These are phyloP conservation scores for Lactarius pseudohatsudake DNA, from an alignment of 768 basidiomycete genomes.

Conservation along the genomic window DNA sequence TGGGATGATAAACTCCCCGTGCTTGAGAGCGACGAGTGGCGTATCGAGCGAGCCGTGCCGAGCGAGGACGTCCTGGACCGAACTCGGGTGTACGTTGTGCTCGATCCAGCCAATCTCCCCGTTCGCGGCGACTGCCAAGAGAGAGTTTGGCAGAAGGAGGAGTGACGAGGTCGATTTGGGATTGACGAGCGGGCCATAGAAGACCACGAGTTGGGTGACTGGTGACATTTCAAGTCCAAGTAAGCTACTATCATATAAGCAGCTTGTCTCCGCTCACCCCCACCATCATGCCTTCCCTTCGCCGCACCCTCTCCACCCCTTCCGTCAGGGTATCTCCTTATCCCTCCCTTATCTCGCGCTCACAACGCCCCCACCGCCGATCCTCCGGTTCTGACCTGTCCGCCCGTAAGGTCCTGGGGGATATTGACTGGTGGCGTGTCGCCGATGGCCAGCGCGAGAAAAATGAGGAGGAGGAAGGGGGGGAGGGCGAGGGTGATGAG, in stretches of 20 bases:
- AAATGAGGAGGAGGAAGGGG: slow-evolving; percentile 43
- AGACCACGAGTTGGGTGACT: slow-evolving; percentile 34
- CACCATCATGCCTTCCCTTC: slow-evolving; percentile 67
- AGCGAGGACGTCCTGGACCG: slow-evolving; percentile 51
- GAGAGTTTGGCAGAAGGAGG: slow-evolving; percentile 48
- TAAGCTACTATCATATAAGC: background rate
- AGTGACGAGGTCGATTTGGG: slow-evolving; percentile 47
- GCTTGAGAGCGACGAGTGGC: slow-evolving; percentile 41
- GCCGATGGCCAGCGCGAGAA: slow-evolving; percentile 65
- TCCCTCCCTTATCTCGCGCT: slow-evolving; percentile 40
- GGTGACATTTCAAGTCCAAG: no score
- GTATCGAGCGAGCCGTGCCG: slow-evolving; percentile 45
- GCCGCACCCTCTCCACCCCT: slow-evolving; percentile 71
- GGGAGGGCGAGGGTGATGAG: slow-evolving; percentile 32
- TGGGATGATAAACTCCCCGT: slow-evolving; percentile 71
- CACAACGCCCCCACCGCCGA: slow-evolving; percentile 44
- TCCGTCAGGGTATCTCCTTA: slow-evolving; percentile 71
- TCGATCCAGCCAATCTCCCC: slow-evolving; percentile 75
- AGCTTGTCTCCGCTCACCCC: slow-evolving; percentile 38
- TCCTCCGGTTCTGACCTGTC: slow-evolving; percentile 66
- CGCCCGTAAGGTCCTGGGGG: slow-evolving; percentile 71
- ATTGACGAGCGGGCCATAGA: slow-evolving; percentile 59
- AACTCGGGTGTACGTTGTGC: slow-evolving; percentile 49
- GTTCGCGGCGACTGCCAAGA: slow-evolving; percentile 50
- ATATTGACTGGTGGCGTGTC: slow-evolving; percentile 88